Base-by-base conservation (phyloP, 495 filamentous ascomycete genomes). In the Aspergillus biplanus region DNA sequence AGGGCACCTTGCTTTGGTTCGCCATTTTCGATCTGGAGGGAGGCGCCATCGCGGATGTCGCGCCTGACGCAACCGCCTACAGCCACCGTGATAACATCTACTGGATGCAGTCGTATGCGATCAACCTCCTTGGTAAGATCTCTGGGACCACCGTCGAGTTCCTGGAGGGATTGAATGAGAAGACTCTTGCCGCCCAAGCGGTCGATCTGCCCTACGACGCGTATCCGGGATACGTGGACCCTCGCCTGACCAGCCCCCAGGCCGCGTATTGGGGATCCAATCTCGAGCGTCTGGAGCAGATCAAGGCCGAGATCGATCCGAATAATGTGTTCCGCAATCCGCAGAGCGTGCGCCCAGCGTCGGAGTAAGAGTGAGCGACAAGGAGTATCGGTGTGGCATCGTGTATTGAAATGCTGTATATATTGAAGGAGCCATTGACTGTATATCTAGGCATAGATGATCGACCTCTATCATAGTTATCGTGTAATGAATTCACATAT, bases 201-300 rank as follows among this genome's bases (percentile, higher is more conserved):
- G 49, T 33, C 15, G 72, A 69, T 33, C 69, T 78, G 0, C 52
- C 66, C 4, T 71, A 62, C 7, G 57, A 58, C 33, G 73, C 85
- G 0, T 93, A 93, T 73, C 80, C 89, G 0, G 91, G 90, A 18
- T 92, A 92, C 67, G 83, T 92, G 6, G 90, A 93, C 71, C 85
- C 87, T 1, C 74, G 70, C 5, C 64, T 90, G 59, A 68, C 66
- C 31, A 62, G 83, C 39, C 65, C 69, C 0, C 74, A 68, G 33
- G 68, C 78, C 31, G 80, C 84, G 0, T 93, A 90, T 64, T 90
- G 81, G 78, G 75, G 82, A 0, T 52, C 70, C 5, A 87, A 83
- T 63, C 70, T 87, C n/a, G 72, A 72, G 4, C 73, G 73, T 35
- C 69, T 90, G 49, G 69, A 82, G 69, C 56, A 72, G 48, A 77